phyloP scores from a whole-genome alignment of 441 rosid genomes.

The Gossypium schwendimanii region DNA sequence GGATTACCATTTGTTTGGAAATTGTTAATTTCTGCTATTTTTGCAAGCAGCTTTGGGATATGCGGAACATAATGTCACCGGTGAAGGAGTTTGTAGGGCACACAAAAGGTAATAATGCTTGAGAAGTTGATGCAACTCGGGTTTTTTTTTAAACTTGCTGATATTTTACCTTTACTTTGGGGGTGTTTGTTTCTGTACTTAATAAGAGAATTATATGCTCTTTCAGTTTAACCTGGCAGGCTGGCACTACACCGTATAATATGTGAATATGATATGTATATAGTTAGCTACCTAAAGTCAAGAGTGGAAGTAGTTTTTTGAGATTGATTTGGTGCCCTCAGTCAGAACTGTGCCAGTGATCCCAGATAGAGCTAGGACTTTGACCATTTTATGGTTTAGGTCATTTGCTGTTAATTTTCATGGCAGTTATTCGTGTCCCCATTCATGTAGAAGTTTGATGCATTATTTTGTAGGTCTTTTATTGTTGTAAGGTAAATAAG shows the following conservation, averaged over 20 bases:
- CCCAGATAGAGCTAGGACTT: background rate
- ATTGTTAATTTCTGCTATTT: slow-evolving; percentile 9
- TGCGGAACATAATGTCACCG: slow-evolving; percentile 88
- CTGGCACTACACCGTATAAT: background rate
- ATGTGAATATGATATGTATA: background rate
- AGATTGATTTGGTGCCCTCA: background rate
- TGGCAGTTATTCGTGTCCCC: background rate
- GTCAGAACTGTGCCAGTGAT: background rate
- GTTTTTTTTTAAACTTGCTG: background rate
- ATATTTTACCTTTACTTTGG: background rate
- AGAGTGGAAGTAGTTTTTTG: background rate
- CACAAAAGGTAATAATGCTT: slow-evolving; percentile 57
- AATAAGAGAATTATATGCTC: background rate
- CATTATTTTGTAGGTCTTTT: slow-evolving; percentile 11
- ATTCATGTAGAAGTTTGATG: background rate
- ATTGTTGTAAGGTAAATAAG: background rate
- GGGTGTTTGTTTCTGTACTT: background rate
- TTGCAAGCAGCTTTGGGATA: slow-evolving; percentile 88
- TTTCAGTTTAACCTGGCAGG: background rate
- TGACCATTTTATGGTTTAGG: background rate
- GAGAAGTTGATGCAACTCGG: background rate
- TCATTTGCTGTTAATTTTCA: background rate
- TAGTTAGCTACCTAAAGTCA: background rate
- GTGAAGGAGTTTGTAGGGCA: slow-evolving; percentile 88
- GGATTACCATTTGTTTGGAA: background rate